Percentiles rank a stretch among this genome's conserved stretches.
phyloP scores from a whole-genome alignment of 306 rosid species.

The Astragalus membranaceus region DNA sequence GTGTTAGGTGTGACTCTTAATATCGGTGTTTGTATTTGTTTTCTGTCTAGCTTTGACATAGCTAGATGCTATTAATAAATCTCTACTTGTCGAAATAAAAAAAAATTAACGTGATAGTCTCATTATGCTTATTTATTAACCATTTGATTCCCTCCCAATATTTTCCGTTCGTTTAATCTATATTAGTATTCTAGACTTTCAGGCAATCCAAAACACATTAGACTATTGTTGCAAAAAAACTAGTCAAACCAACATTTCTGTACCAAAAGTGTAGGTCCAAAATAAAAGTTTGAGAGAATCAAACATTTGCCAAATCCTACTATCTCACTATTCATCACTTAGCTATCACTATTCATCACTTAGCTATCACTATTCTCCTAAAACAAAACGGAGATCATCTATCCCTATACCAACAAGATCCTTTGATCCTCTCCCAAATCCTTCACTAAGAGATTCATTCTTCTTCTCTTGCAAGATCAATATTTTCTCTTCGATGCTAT shows the following conservation, averaged over 20 bases:
- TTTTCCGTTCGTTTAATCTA: background rate
- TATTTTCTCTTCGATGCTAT: constrained; percentile 65
- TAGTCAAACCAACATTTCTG: background rate
- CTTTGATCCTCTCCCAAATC: constrained; percentile 24
- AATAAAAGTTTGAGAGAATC: background rate
- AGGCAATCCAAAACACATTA: background rate
- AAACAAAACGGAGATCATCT: constrained; percentile 46
- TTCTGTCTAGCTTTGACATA: too few relatives aligned
- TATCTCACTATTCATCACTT: background rate
- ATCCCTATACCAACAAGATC: constrained; percentile 28
- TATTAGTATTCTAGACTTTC: background rate
- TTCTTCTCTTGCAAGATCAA: constrained; percentile 57
- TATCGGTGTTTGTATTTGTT: too few relatives aligned
- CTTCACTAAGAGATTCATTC: constrained; percentile 40
- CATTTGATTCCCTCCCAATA: too few relatives aligned
- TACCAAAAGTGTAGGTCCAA: background rate
- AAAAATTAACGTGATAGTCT: too few relatives aligned
- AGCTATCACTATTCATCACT: background rate
- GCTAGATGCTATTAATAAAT: too few relatives aligned
- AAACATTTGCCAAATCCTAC: background rate
- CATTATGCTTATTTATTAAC: too few relatives aligned
- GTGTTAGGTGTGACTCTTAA: too few relatives aligned
- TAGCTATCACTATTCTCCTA: constrained; percentile 23
- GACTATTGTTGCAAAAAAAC: background rate
- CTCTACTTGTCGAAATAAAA: too few relatives aligned